A percentile compares a stretch with the other conserved stretches of the same genome.
Evolutionary conservation across 73 alveolate species (phyloP).

Genomic region (Paramecium biaurelia): DNA sequence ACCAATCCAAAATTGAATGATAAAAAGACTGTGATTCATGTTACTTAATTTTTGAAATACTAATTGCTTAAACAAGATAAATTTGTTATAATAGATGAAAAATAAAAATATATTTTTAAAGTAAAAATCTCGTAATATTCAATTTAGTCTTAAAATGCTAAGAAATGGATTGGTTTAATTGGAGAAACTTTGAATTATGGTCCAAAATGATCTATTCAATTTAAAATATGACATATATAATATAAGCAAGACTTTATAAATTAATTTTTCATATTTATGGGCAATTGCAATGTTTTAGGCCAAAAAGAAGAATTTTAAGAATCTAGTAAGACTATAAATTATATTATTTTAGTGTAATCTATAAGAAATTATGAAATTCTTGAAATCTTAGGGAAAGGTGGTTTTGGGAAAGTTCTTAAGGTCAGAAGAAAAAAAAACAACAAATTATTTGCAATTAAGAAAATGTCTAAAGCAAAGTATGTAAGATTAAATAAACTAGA

Average conservation of each 20-base stretch:
- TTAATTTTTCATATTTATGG: background rate
- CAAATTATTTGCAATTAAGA: constrained; percentile 77
- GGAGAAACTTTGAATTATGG: background rate
- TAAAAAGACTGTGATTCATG: background rate
- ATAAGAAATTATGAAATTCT: background rate
- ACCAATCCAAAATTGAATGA: constrained; percentile 34
- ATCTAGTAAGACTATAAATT: background rate
- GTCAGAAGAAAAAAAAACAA: constrained; percentile 77
- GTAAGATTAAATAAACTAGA: background rate
- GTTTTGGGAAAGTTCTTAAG: constrained; percentile 77
- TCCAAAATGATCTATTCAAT: background rate
- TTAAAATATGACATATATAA: background rate
- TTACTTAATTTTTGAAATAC: background rate
- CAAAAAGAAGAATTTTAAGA: background rate
- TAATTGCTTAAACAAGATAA: background rate
- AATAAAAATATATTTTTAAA: constrained; percentile 20
- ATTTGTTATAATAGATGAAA: constrained; percentile 36
- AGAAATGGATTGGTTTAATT: background rate
- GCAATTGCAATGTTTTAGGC: background rate
- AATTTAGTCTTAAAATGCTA: constrained; percentile 29
- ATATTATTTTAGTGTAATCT: background rate
- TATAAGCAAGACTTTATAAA: background rate
- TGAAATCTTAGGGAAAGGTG: constrained; percentile 61
- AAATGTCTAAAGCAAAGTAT: constrained; percentile 72
- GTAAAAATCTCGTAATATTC: background rate